Evolutionary conservation across 352 stramenopile genomes (phyloP).

Genomic region (Phytopythium mirpurense): DNA sequence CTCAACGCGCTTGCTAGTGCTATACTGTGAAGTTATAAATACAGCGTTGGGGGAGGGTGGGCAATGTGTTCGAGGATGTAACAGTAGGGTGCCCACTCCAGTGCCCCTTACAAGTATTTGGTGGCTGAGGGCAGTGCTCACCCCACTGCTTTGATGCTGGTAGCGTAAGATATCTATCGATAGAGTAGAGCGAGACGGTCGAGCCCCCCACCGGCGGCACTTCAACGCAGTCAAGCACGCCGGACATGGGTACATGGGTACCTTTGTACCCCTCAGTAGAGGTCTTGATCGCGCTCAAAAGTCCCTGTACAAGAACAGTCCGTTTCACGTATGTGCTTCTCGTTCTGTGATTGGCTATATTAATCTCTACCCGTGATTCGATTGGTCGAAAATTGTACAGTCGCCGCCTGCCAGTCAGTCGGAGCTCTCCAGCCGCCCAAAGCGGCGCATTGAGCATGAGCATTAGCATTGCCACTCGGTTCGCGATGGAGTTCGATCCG

Average conservation of each 20-base stretch:
- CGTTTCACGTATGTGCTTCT: neutral
- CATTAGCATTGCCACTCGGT: neutral
- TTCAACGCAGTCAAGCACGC: constrained; percentile 3
- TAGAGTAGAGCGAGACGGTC: too few relatives aligned
- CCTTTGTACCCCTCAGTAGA: neutral
- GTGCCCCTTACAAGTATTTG: too few relatives aligned
- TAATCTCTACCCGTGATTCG: neutral
- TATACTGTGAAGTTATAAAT: neutral
- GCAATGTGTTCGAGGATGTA: too few relatives aligned
- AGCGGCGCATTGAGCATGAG: neutral
- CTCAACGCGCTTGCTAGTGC: too few relatives aligned
- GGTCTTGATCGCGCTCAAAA: neutral
- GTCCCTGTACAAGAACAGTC: neutral
- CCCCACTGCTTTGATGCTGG: too few relatives aligned
- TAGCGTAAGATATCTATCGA: too few relatives aligned
- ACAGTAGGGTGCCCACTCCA: too few relatives aligned
- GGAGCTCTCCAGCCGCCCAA: neutral
- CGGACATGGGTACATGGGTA: neutral
- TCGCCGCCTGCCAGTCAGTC: neutral
- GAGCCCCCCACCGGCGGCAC: too few relatives aligned
- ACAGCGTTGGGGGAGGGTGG: too few relatives aligned
- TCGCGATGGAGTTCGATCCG: constrained; percentile 65
- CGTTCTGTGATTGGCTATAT: neutral
- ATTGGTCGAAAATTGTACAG: neutral
- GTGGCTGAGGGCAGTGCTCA: too few relatives aligned